phyloP scores from a whole-genome alignment of 331 rosid species.

The Ulmus americana region DNA sequence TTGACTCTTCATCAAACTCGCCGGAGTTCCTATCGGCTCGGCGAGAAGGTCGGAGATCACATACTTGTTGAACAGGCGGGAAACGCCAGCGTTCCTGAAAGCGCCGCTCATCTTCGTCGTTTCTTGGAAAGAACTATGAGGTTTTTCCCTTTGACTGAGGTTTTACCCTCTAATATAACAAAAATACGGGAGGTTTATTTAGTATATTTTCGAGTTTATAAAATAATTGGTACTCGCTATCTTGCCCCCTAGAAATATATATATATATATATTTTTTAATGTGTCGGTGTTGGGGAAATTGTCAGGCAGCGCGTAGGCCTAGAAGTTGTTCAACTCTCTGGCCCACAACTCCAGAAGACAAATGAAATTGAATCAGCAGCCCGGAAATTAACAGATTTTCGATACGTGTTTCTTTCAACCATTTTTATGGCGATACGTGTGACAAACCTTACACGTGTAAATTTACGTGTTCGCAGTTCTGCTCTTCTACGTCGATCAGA shows the following conservation, averaged over 20 bases:
- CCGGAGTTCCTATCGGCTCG: conserved; percentile 21
- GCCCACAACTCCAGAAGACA: neutral
- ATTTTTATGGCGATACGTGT: no score
- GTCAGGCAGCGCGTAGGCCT: neutral
- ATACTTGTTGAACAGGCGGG: conserved; percentile 34
- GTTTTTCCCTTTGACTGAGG: no score
- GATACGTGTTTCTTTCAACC: neutral
- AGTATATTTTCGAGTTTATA: neutral
- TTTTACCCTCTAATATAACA: no score
- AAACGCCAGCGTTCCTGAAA: conserved; percentile 26
- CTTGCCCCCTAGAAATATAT: neutral
- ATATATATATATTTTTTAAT: no score
- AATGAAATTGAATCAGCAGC: conserved; percentile 4
- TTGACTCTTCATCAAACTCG: conserved; percentile 20
- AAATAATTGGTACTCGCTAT: neutral
- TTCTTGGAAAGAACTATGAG: neutral
- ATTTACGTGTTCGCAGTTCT: no score
- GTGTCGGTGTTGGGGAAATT: neutral
- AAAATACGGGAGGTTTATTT: neutral
- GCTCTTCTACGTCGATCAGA: no score
- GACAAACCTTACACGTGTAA: no score
- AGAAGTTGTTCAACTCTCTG: neutral
- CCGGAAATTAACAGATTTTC: neutral
- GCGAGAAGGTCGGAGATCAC: conserved; percentile 21
- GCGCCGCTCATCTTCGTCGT: conserved; percentile 34